These are phyloP conservation scores for Vaccinium macrocarpon DNA, from an alignment of 148 eudicot genomes.

Conservation along the genomic window DNA sequence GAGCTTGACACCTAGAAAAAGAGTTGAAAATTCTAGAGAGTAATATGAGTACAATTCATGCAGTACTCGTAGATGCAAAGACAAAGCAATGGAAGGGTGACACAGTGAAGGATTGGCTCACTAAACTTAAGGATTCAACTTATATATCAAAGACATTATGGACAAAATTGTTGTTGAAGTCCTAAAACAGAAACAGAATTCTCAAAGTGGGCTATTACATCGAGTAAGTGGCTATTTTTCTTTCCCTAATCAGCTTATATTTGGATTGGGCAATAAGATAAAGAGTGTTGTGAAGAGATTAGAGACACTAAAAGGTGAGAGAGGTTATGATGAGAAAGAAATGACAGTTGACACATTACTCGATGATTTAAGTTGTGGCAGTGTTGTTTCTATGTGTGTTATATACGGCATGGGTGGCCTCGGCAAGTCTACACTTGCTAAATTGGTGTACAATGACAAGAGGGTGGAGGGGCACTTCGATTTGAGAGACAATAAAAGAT, in stretches of 20 bases:
- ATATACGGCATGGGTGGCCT: conserved; percentile 21
- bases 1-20: not conserved
- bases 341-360: not conserved
- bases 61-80: conserved; percentile 19
- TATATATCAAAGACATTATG: not conserved
- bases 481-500: conserved; percentile 4
- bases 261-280: not conserved
- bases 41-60: not conserved
- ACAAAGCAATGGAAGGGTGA: conserved; percentile 10
- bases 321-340: conserved; percentile 4
- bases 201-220: not conserved
- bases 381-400: not conserved
- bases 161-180: not conserved
- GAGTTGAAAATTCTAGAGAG: not conserved
- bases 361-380: not conserved
- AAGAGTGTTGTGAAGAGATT: not conserved
- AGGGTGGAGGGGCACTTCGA: conserved; percentile 4
- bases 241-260: not conserved
- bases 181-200: not conserved
- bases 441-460: conserved; percentile 19
- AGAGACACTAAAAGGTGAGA: not conserved
- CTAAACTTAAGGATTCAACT: conserved; percentile 7
- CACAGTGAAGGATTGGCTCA: conserved; percentile 16
- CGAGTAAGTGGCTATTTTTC: not conserved
- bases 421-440: conserved; percentile 5